Conservation (phyloP, 345 rosid genomes). For the Combretum micranthum region DNA sequence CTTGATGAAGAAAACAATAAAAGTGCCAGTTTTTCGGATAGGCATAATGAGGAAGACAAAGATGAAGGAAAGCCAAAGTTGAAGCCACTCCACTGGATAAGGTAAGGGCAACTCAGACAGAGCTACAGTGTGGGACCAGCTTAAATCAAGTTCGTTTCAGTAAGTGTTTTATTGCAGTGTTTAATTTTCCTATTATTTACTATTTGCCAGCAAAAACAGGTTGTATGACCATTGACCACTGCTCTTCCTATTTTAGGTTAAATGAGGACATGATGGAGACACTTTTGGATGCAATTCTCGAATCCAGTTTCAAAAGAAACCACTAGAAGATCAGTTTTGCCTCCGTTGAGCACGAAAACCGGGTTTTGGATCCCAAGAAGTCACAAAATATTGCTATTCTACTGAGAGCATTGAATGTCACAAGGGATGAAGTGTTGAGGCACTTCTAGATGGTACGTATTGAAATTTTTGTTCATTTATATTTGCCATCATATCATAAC, state of each 20-base stretch:
- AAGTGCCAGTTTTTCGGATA: conserved; percentile 39
- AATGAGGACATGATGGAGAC: conserved; percentile 98
- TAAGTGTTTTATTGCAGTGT: conserved; percentile 31
- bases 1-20: conserved; percentile 25
- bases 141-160: conserved; percentile 95
- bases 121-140: conserved; percentile 99
- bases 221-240: conserved; percentile 2
- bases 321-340: conserved; percentile 55
- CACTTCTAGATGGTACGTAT: conserved; percentile 83
- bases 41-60: conserved; percentile 50
- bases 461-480: conserved; percentile 9
- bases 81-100: conserved; percentile 97
- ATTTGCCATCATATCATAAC: too few species aligned
- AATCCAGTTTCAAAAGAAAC: conserved; percentile 60
- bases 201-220: conserved; percentile 1
- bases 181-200: neutral
- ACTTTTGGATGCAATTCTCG: conserved; percentile 75
- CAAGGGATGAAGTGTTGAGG: conserved; percentile 90
- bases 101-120: conserved; percentile 93
- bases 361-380: conserved; percentile 95
- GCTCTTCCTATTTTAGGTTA: conserved; percentile 34
- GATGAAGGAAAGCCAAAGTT: conserved; percentile 73
- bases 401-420: conserved; percentile 87
- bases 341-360: conserved; percentile 70
- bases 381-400: conserved; percentile 96